A percentile compares a stretch with the other conserved stretches of the same genome.
phyloP scores from a whole-genome alignment of 495 filamentous ascomycete genomes.

The Xylaria venustula region DNA sequence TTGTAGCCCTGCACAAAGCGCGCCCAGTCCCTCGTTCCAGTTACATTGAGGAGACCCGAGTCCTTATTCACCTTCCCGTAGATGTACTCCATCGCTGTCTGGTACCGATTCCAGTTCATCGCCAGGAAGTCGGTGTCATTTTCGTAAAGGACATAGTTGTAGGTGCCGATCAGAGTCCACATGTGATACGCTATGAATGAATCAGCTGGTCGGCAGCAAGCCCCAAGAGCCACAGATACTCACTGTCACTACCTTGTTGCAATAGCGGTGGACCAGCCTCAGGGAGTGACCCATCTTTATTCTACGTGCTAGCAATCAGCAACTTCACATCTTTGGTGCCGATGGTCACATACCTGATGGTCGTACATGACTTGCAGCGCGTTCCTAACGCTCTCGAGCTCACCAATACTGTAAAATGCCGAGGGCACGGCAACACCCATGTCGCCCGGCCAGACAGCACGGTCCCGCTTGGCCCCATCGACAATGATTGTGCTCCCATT shows the following conservation, averaged over 20 bases:
- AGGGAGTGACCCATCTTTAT: slow-evolving; percentile 29
- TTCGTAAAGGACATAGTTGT: slow-evolving; percentile 61
- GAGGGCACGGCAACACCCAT: slow-evolving; percentile 61
- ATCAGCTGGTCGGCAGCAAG: not conserved
- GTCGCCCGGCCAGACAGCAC: slow-evolving; percentile 58
- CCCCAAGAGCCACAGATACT: slow-evolving; percentile 52
- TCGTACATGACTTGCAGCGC: slow-evolving; percentile 61
- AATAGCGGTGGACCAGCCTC: slow-evolving; percentile 59
- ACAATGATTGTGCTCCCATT: slow-evolving; percentile 42
- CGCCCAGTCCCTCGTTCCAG: slow-evolving; percentile 2
- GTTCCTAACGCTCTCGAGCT: slow-evolving; percentile 61
- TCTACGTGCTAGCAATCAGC: slow-evolving; percentile 18
- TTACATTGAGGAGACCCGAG: slow-evolving; percentile 45
- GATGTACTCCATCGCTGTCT: slow-evolving; percentile 55
- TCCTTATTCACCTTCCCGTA: slow-evolving; percentile 49
- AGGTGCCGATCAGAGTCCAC: slow-evolving; percentile 61
- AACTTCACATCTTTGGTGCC: not conserved
- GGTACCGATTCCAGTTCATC: slow-evolving; percentile 51
- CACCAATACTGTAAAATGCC: slow-evolving; percentile 57
- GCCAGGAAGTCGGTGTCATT: slow-evolving; percentile 52
- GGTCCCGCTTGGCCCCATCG: slow-evolving; percentile 59
- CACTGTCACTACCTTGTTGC: slow-evolving; percentile 56
- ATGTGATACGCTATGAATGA: slow-evolving; percentile 11
- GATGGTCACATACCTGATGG: slow-evolving; percentile 42
- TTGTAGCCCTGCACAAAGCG: slow-evolving; percentile 1